Conservation (phyloP, 2,329 filamentous ascomycete genomes). For the Myriosclerotinia curreyana region DNA sequence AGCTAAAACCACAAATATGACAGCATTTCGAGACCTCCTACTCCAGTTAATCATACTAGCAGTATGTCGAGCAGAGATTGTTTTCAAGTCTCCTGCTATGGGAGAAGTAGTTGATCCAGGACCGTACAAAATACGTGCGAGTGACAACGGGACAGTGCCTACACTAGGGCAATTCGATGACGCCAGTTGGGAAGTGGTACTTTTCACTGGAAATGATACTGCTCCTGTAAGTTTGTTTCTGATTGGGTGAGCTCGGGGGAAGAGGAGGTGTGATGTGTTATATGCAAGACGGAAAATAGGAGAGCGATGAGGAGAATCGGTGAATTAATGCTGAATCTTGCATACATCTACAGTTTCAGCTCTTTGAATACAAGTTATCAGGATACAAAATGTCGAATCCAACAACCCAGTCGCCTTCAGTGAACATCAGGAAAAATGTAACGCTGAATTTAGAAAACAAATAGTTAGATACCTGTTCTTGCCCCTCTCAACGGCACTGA, state of each 20-base stretch:
- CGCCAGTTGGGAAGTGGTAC: slow-evolving; percentile 14
- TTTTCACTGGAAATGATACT: slow-evolving; percentile 18
- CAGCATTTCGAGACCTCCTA: neutral
- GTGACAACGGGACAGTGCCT: slow-evolving; percentile 15
- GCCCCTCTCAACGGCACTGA: neutral
- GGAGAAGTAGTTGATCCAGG: slow-evolving; percentile 11
- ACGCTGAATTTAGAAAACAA: slow-evolving; percentile 3
- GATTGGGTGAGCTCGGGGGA: neutral
- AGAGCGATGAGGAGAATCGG: neutral
- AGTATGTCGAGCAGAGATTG: slow-evolving; percentile 13
- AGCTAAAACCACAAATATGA: neutral
- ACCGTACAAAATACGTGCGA: slow-evolving; percentile 5
- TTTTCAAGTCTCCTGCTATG: slow-evolving; percentile 11
- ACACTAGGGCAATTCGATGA: slow-evolving; percentile 6
- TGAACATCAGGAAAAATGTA: neutral
- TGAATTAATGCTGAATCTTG: neutral
- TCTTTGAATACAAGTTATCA: neutral
- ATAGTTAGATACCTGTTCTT: slow-evolving; percentile 14
- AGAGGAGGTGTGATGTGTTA: neutral
- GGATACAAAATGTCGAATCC: slow-evolving; percentile 9
- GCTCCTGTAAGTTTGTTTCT: slow-evolving; percentile 8
- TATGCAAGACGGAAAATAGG: neutral
- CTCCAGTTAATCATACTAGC: neutral
- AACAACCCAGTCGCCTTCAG: slow-evolving; percentile 8
- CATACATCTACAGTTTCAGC: neutral